Evolutionary conservation across 2,329 filamentous ascomycete species (phyloP).

Genomic region (Coniochaeta ligniaria): DNA sequence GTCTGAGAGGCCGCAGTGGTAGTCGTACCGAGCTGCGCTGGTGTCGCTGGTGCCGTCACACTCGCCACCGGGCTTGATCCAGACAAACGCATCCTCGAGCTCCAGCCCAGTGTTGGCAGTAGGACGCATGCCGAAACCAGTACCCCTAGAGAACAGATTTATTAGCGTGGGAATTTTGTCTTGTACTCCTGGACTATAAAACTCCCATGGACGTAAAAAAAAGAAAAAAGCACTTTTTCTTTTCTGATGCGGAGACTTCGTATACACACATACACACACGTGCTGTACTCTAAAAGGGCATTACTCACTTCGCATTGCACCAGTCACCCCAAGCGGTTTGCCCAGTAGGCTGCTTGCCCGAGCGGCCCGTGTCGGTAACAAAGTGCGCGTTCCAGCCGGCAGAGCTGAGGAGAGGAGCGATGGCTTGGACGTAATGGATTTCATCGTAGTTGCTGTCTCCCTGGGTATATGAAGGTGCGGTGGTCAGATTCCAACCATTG

Average conservation of each 20-base stretch:
- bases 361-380: conserved; percentile 45
- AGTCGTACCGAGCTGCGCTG: conserved; percentile 42
- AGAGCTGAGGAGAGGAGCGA: conserved; percentile 53
- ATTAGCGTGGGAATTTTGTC: too few species aligned
- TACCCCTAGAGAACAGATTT: too few species aligned
- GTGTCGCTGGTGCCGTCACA: conserved; percentile 45
- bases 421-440: conserved; percentile 52
- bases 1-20: conserved; percentile 42
- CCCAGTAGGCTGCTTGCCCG: conserved; percentile 52
- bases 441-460: conserved; percentile 44
- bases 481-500: conserved; percentile 37
- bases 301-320: conserved; percentile 59
- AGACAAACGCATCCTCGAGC: conserved; percentile 59
- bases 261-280: too few species aligned
- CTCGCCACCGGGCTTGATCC: conserved; percentile 62
- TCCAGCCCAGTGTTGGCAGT: conserved; percentile 52
- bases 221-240: too few species aligned
- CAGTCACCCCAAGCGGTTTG: conserved; percentile 58
- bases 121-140: conserved; percentile 59
- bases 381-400: conserved; percentile 38
- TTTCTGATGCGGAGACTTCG: too few species aligned
- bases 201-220: too few species aligned
- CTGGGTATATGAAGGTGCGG: conserved; percentile 36
- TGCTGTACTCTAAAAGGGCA: too few species aligned
- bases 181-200: too few species aligned